Evolutionary conservation across 1,284 basidiomycete species (phyloP).

Genomic region (Chondrostereum purpureum): DNA sequence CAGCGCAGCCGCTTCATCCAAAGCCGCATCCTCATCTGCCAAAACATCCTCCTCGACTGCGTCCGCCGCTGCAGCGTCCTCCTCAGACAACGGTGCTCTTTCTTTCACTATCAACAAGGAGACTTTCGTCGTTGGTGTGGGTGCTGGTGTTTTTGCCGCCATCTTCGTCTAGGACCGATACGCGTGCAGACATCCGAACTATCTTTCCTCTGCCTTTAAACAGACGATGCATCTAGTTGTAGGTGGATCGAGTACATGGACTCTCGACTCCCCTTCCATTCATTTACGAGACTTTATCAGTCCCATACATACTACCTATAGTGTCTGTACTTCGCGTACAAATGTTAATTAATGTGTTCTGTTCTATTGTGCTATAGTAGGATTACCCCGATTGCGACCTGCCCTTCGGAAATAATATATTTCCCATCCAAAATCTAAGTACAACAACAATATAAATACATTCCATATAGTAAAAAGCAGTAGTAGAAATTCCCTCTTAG

Average conservation of each 20-base stretch:
- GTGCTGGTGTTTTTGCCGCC: not conserved
- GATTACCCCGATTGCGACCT: too few relatives aligned
- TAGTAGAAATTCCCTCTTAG: too few relatives aligned
- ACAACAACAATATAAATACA: not conserved
- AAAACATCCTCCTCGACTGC: not conserved
- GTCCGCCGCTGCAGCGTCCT: not conserved
- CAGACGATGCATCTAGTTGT: too few relatives aligned
- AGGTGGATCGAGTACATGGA: not conserved
- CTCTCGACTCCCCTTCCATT: not conserved
- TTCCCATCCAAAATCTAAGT: not conserved
- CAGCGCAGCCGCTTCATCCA: not conserved
- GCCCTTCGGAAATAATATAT: too few relatives aligned
- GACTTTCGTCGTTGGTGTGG: not conserved
- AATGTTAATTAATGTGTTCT: too few relatives aligned
- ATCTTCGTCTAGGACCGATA: not conserved
- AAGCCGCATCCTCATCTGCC: not conserved
- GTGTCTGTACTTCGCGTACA: not conserved
- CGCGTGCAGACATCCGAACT: not conserved
- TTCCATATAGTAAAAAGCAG: not conserved
- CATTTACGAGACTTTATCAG: not conserved
- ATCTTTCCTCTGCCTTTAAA: not conserved
- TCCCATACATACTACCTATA: not conserved
- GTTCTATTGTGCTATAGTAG: too few relatives aligned
- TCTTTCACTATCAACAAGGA: not conserved
- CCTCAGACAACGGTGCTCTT: not conserved